A percentile compares a stretch with the other conserved stretches of the same genome.
Conservation (phyloP, 75 land plant species). For the Sequoiadendron giganteum region DNA sequence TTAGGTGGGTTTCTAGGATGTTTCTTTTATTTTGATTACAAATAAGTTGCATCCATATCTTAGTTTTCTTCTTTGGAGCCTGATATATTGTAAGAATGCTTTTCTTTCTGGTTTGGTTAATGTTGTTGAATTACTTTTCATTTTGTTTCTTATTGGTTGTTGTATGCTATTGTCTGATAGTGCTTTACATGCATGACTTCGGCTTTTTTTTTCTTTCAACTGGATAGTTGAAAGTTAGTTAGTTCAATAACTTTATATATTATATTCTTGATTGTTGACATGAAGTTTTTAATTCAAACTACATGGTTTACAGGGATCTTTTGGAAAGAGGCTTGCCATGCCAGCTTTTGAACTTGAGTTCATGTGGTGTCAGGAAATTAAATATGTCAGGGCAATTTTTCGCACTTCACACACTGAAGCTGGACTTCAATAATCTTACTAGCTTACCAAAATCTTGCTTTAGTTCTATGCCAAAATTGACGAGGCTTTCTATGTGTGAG, state of each 20-base stretch:
- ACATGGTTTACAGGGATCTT: constrained; percentile 46
- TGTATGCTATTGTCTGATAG: background rate
- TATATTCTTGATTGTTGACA: background rate
- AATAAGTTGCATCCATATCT: background rate
- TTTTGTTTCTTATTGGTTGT: background rate
- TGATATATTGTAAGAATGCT: background rate
- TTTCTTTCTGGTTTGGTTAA: constrained; percentile 3
- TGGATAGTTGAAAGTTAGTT: background rate
- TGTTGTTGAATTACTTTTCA: background rate
- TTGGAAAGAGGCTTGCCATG: constrained; percentile 63
- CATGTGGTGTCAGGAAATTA: constrained; percentile 54
- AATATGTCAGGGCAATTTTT: constrained; percentile 66
- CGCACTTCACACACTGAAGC: constrained; percentile 56
- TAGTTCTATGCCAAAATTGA: constrained; percentile 69
- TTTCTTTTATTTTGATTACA: background rate
- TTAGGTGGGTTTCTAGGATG: constrained; percentile 45
- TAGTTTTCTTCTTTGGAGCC: background rate
- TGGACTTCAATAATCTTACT: constrained; percentile 65
- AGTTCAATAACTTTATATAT: background rate
- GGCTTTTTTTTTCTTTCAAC: background rate
- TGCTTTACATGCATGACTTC: background rate
- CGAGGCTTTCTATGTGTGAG: constrained; percentile 71
- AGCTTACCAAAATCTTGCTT: constrained; percentile 70
- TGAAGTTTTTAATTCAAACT: background rate
- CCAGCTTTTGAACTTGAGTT: constrained; percentile 51